A percentile compares a stretch with the other conserved stretches of the same genome.
Evolutionary conservation across 768 basidiomycete genomes (phyloP).

Genomic region (Brasilioporus rufonigricans): DNA sequence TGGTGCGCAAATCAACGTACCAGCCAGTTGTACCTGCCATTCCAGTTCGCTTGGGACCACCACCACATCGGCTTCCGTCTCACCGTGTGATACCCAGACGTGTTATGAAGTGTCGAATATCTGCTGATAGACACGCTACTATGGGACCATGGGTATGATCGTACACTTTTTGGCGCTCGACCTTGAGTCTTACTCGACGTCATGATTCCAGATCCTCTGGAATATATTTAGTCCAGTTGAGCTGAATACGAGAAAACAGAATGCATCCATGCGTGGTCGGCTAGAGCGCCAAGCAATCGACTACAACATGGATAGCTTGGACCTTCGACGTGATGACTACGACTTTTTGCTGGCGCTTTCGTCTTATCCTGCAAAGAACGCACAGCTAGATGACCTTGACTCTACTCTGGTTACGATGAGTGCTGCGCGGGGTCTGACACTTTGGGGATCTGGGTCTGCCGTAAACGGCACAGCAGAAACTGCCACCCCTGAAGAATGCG

Average conservation of each 20-base stretch:
- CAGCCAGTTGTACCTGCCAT: constrained; percentile 34
- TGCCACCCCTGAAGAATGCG: neutral
- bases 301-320: constrained; percentile 9
- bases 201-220: constrained; percentile 41
- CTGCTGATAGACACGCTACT: constrained; percentile 47
- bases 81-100: constrained; percentile 48
- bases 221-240: constrained; percentile 40
- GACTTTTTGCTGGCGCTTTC: constrained; percentile 48
- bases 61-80: constrained; percentile 47
- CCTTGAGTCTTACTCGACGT: constrained; percentile 1
- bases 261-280: constrained; percentile 40
- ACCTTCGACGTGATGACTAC: constrained; percentile 42
- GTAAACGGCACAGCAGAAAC: neutral
- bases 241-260: constrained; percentile 39
- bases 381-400: constrained; percentile 45
- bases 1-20: constrained; percentile 29
- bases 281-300: constrained; percentile 14
- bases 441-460: constrained; percentile 38
- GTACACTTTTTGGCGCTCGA: neutral
- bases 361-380: constrained; percentile 39
- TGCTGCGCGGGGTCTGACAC: constrained; percentile 46
- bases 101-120: constrained; percentile 45
- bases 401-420: constrained; percentile 48
- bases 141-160: constrained; percentile 55
- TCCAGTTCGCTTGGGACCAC: constrained; percentile 31